These are phyloP conservation scores for Halophytophthora batemanensis DNA, from an alignment of 352 stramenopile genomes.

Conservation along the genomic window DNA sequence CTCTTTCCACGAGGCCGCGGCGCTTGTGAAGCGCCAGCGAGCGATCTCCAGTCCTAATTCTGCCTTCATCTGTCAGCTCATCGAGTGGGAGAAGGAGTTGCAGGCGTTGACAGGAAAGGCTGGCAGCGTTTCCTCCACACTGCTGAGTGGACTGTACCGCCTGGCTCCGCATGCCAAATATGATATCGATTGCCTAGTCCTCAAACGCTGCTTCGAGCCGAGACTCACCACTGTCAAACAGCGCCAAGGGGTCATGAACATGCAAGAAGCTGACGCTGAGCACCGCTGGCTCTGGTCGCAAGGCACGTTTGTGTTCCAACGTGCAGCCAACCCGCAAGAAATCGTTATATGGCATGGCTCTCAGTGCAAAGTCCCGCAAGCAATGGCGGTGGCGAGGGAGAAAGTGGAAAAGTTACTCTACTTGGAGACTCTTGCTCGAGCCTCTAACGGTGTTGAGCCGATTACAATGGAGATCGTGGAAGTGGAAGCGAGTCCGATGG, in stretches of 20 bases:
- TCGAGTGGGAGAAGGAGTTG: conserved; percentile 59
- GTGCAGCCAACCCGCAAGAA: conserved; percentile 3
- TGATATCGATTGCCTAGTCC: conserved; percentile 38
- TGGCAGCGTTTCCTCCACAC: not conserved
- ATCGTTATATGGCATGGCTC: conserved; percentile 42
- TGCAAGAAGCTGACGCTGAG: conserved; percentile 12
- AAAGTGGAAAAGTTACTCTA: conserved; percentile 22
- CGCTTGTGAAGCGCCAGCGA: conserved; percentile 40
- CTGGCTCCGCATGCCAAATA: conserved; percentile 45
- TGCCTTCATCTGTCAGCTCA: conserved; percentile 63
- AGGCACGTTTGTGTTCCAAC: conserved; percentile 49
- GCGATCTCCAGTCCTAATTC: conserved; percentile 60
- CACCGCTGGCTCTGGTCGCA: conserved; percentile 26
- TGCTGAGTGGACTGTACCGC: conserved; percentile 32
- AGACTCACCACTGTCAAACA: conserved; percentile 6
- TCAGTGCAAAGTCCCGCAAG: conserved; percentile 28
- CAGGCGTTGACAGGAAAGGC: conserved; percentile 2
- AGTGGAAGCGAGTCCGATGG: conserved; percentile 3
- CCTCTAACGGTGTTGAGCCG: not conserved
- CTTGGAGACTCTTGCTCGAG: conserved; percentile 14
- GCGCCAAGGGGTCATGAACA: conserved; percentile 6
- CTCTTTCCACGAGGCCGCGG: conserved; percentile 29
- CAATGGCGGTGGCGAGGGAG: conserved; percentile 10
- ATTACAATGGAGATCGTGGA: conserved; percentile 7
- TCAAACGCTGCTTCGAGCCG: conserved; percentile 45